A percentile compares a stretch with the other conserved stretches of the same genome.
Evolutionary conservation across 1,139 yeast species (phyloP).

Genomic region (Debaryomycetaceae sp.): DNA sequence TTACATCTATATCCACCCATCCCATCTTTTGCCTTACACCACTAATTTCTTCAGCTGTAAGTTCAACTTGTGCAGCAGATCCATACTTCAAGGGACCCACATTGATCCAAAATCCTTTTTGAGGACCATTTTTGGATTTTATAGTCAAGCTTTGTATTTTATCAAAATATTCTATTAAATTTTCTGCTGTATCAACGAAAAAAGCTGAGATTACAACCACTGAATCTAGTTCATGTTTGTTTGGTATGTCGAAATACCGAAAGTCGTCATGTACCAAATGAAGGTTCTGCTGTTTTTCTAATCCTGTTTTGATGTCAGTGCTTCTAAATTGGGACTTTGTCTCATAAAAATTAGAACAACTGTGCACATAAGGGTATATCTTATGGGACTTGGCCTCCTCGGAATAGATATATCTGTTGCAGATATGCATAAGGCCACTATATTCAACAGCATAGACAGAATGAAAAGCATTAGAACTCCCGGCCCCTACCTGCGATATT

Average conservation of each 20-base stretch:
- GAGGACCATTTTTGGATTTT: slow-evolving; percentile 21
- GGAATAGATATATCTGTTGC: slow-evolving; percentile 53
- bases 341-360: slow-evolving; percentile 64
- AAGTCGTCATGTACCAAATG: slow-evolving; percentile 63
- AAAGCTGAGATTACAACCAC: slow-evolving; percentile 67
- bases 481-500: slow-evolving; percentile 35
- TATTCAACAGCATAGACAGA: slow-evolving; percentile 68
- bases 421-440: slow-evolving; percentile 66
- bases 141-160: slow-evolving; percentile 47
- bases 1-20: slow-evolving; percentile 54
- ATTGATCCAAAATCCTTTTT: slow-evolving; percentile 70
- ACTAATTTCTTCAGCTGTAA: slow-evolving; percentile 61
- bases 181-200: slow-evolving; percentile 86
- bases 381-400: slow-evolving; percentile 10
- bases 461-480: slow-evolving; percentile 16
- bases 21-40: slow-evolving; percentile 52
- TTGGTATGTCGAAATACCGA: slow-evolving; percentile 40
- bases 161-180: slow-evolving; percentile 67
- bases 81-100: slow-evolving; percentile 89
- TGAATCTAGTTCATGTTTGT: slow-evolving; percentile 31
- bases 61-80: slow-evolving; percentile 75
- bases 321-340: slow-evolving; percentile 52
- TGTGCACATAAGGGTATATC: slow-evolving; percentile 66
- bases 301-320: slow-evolving; percentile 30
- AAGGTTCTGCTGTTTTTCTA: slow-evolving; percentile 44